phyloP scores from a whole-genome alignment of 352 stramenopile species.

The Globisporangium echinulatum region DNA sequence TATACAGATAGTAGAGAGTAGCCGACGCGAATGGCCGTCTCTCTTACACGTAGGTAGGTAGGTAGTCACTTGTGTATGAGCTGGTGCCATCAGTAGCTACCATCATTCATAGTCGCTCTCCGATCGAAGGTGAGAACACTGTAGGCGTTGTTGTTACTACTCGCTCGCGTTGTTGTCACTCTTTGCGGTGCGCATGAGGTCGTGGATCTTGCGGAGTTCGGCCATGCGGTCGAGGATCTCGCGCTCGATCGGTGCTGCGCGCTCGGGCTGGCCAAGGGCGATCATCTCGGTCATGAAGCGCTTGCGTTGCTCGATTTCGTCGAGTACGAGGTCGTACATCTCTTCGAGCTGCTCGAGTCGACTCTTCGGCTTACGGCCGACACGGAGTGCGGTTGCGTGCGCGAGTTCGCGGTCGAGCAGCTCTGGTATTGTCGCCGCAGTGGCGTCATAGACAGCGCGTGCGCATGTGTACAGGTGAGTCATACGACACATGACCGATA shows the following conservation, averaged over 20 bases:
- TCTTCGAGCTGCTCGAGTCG: conserved; percentile 52
- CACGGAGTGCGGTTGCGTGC: conserved; percentile 38
- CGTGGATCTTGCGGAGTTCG: conserved; percentile 57
- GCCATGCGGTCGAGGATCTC: conserved; percentile 58
- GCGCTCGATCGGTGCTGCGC: conserved; percentile 38
- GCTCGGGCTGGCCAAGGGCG: conserved; percentile 33
- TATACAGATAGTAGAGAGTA: not conserved
- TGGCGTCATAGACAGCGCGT: not conserved
- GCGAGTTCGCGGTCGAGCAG: conserved; percentile 54
- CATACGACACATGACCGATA: not conserved
- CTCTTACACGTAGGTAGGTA: not conserved
- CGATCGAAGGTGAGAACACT: not conserved
- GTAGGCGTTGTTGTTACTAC: not conserved
- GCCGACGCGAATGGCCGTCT: too few relatives aligned
- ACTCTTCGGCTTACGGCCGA: conserved; percentile 27
- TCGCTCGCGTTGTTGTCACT: conserved; percentile 9
- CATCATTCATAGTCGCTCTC: not conserved
- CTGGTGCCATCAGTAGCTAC: too few relatives aligned
- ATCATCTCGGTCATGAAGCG: conserved; percentile 65
- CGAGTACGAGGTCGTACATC: conserved; percentile 50
- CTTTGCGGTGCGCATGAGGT: conserved; percentile 49
- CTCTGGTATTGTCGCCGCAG: conserved; percentile 19
- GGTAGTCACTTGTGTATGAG: too few relatives aligned
- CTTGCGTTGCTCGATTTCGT: conserved; percentile 60
- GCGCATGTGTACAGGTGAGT: not conserved